phyloP scores from a whole-genome alignment of 345 rosid species.

The Sisymbrium altissimum region DNA sequence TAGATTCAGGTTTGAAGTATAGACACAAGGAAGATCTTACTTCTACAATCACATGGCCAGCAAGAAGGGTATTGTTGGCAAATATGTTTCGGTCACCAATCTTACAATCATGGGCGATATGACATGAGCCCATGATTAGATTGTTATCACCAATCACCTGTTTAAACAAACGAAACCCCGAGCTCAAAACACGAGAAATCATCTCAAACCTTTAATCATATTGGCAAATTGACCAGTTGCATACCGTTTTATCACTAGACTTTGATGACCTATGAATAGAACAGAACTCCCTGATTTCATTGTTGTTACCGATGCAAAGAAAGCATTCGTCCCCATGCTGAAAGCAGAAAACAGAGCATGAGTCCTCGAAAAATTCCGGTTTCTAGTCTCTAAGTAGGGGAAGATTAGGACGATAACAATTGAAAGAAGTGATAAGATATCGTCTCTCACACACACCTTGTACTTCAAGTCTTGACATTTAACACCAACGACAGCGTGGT shows the following conservation, averaged over 20 bases:
- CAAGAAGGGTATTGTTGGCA: slow-evolving; percentile 83
- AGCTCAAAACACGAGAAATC: not conserved
- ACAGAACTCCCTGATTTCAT: slow-evolving; percentile 81
- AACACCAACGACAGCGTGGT: slow-evolving; percentile 78
- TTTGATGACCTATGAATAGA: slow-evolving; percentile 91
- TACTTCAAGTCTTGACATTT: slow-evolving; percentile 95
- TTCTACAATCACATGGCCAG: slow-evolving; percentile 86
- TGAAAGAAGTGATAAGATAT: not conserved
- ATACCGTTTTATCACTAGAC: slow-evolving; percentile 65
- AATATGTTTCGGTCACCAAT: slow-evolving; percentile 83
- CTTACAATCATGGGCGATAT: slow-evolving; percentile 93
- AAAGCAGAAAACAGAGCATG: not conserved
- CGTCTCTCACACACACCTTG: slow-evolving; percentile 41
- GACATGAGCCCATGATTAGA: slow-evolving; percentile 97
- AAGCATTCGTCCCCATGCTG: slow-evolving; percentile 79
- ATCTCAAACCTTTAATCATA: not conserved
- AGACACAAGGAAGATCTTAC: slow-evolving; percentile 41
- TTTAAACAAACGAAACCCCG: not conserved
- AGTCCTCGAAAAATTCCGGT: not conserved
- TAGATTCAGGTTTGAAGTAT: not conserved
- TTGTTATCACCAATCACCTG: slow-evolving; percentile 88
- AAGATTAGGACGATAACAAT: not conserved
- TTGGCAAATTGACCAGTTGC: slow-evolving; percentile 1
- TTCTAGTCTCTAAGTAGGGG: not conserved
- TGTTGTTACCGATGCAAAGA: slow-evolving; percentile 76